Base-by-base conservation (phyloP, 1,284 basidiomycete species). In the Spongispora temasekensis region DNA sequence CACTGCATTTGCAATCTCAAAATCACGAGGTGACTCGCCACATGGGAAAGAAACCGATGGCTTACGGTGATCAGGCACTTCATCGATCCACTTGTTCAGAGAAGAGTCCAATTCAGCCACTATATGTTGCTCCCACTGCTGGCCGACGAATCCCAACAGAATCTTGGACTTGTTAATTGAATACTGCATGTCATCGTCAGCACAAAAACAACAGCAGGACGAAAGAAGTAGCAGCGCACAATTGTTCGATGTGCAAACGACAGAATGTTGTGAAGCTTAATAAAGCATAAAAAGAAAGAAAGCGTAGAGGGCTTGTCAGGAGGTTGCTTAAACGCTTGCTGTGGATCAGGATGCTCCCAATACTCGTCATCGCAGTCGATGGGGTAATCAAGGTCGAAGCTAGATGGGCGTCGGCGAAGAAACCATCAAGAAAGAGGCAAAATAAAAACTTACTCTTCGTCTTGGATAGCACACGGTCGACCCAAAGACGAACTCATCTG, bases 381-480 rank as follows among this genome's bases (percentile, higher is more conserved):
- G 1, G 90, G 90, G 28, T 86, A 78, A 55, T 91, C 88, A 5
- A 91, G 76, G 67, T 95, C 92, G 65, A 91, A 89, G 68, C 88
- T 90, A 60, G 23, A 35, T 30, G 35, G 40, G 21, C 52, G 21
- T 23, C 7, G 34, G 15, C 10, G 19, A 35, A 50, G 46, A 40
- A 21, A 53, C 10, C 25, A 30, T 4, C 21, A 21, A 30, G 0
- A 28, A 51, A 51, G 3, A 30, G n/a, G n/a, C 15, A 21, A 30
- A 57, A 19, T 9, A 44, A 37, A 27, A 12, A 78, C 86, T 28
- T 66, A 91, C 90, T 95, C 94, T 71, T 94, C 91, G 62, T 94
- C 92, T 61, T 93, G 90, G 50, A 94, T 86, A 4, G 89, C 89
- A 69, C 91, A 89, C 1, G 93, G 91, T 27, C 94, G 79, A 12